These are phyloP conservation scores for Penicillium antarcticum DNA, from an alignment of 495 filamentous ascomycete species.

Conservation along the genomic window DNA sequence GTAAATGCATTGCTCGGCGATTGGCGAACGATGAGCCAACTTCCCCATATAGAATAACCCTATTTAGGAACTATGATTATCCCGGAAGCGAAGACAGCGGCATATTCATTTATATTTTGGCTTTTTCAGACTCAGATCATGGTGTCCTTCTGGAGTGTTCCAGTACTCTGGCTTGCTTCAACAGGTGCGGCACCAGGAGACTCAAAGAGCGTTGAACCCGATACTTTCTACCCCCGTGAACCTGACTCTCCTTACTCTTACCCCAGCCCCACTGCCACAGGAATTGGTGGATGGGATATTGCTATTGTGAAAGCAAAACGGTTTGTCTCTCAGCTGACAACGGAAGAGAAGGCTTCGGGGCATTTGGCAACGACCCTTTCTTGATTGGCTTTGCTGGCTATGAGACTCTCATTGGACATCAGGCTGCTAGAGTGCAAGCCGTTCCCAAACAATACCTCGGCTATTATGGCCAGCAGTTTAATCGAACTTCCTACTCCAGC, in stretches of 20 bases:
- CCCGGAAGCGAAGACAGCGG: too few relatives aligned
- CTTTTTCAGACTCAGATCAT: not conserved
- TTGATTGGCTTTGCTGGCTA: conserved; percentile 56
- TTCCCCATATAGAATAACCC: too few relatives aligned
- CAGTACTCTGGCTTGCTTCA: not conserved
- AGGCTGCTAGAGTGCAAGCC: conserved; percentile 60
- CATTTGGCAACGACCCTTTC: conserved; percentile 65
- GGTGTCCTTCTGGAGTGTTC: not conserved
- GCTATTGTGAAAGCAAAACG: conserved; percentile 68
- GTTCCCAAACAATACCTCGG: conserved; percentile 52
- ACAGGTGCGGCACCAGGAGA: not conserved
- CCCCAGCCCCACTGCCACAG: conserved; percentile 21
- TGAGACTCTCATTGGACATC: conserved; percentile 60
- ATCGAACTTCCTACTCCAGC: conserved; percentile 47
- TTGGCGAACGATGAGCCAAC: too few relatives aligned
- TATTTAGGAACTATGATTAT: too few relatives aligned
- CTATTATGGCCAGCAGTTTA: conserved; percentile 72
- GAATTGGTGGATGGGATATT: conserved; percentile 61
- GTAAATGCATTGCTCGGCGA: too few relatives aligned
- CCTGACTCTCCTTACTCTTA: not conserved
- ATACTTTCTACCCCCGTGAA: not conserved
- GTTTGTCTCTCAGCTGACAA: conserved; percentile 73
- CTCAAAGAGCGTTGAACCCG: not conserved
- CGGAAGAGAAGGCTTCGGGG: conserved; percentile 83
- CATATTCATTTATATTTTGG: too few relatives aligned